Base-by-base conservation (phyloP, 805 yeast genomes). In the Cyberlindnera mrakii region DNA sequence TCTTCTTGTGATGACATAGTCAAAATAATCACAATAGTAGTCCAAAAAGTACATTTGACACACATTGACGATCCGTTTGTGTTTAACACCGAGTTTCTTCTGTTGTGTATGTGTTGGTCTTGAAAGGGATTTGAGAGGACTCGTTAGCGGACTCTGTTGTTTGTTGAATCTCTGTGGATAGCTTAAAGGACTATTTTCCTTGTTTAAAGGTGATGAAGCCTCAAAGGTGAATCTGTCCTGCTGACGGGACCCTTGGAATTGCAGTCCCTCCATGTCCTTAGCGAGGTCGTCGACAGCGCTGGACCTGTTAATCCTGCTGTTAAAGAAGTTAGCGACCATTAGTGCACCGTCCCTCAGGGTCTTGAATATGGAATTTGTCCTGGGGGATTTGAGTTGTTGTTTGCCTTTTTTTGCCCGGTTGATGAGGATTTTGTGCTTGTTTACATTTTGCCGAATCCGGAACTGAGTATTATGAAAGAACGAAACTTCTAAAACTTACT, bases 21-120 rank as follows among this genome's bases (percentile, higher is more conserved):
- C 96, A 65, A 93, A 84, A 79, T 85, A 81, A 63, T 93, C 99
- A 66, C 96, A 91, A 63, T 93, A 93, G 64, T 90, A 88, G 63
- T 93, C 99, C 45, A 93, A 71, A 57, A 93, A 93, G 65, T 84
- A 95, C 78, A 89, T 77, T 60, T 91, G 96, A 33, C 96, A 85
- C 23, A 93, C 97, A 39, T 89, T 84, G 8, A 90, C 95, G 46
- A 87, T 68, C 47, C 99, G 72, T 58, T 83, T 84, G 1, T 95
- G 87, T 57, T 87, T 87, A 4, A 47, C 43, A n/a, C 46, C 43
- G 16, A 53, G 42, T 34, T 40, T 45, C 36, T 45, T 46, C 16
- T 44, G 43, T 11, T 16, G 23, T 23, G 23, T 29, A 17, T 29
- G 37, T 16, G 27, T 33, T 13, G 31, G 13, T 19, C 30, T 16